Base-by-base conservation (phyloP, 1,139 yeast genomes). In the Meyerozyma sp. region DNA sequence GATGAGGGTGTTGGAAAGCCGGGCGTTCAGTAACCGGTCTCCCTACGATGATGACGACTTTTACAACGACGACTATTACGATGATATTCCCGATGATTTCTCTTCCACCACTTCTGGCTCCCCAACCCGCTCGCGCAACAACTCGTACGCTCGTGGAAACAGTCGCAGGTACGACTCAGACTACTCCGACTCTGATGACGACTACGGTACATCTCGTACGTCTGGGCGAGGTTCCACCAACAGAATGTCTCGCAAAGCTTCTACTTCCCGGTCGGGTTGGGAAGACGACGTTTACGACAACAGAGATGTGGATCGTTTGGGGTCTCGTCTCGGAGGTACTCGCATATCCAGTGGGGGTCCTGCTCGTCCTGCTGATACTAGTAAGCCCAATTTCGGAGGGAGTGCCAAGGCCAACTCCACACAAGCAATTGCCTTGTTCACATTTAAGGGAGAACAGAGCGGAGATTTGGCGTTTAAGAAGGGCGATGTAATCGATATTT, bases 401-500 rank as follows among this genome's bases (percentile, higher is more conserved):
- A 49, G 44, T 41, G 60, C 66, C 20, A 70, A 69, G 65, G 42
- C 74, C 52, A 65, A 67, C 45, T 73, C 84, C 10, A 82, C 80
- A 53, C 91, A 89, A 63, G 98, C 97, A 0, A 85, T 89, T 49
- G 98, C 98, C 0, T 70, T 90, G 51, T 93, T 77, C 65, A 76
- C 91, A 3, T 93, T 91, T 61, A 85, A 84, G 46, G 97, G 96
- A 32, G 96, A 91, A 63, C 95, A 93, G 66, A 62, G 75, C 35
- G 98, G 97, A 3, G 98, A 93, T 62, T 75, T 93, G 55, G 80
- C 95, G 9, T 93, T 93, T 73, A 83, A 80, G 53, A 93, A 93
- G 69, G 98, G 98, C 45, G 98, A 93, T 63, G 87, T 88, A n/a
- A 87, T 93, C 55, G 85, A 88, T 38, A 85, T 93, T 52, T 69